Percentiles rank a stretch among this genome's conserved stretches.
Conservation (phyloP, 1,284 basidiomycete genomes). For the Cutaneotrichosporon sp. region DNA sequence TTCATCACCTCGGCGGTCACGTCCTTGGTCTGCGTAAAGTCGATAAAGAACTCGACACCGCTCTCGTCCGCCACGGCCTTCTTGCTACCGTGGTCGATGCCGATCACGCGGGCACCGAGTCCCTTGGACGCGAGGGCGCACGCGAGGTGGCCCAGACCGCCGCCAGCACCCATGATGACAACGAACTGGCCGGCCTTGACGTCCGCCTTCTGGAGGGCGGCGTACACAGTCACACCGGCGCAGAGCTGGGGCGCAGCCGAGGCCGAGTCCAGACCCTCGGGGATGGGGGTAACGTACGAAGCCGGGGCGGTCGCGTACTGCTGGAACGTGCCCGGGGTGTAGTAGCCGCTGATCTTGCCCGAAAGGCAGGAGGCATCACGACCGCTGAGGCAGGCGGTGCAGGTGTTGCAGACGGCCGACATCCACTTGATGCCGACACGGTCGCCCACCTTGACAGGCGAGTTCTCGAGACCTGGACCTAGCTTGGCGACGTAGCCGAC, state of each 20-base stretch:
- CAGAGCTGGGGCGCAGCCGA: conserved; percentile 60
- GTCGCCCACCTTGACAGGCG: conserved; percentile 22
- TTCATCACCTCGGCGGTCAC: conserved; percentile 13
- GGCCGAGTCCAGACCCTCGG: conserved; percentile 61
- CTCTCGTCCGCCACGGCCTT: conserved; percentile 65
- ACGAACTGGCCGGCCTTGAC: conserved; percentile 68
- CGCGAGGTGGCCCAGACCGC: conserved; percentile 62
- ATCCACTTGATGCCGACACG: conserved; percentile 25
- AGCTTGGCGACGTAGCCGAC: conserved; percentile 21
- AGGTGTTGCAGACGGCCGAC: conserved; percentile 15
- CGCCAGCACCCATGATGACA: conserved; percentile 67
- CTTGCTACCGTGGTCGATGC: conserved; percentile 50
- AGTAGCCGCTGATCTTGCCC: conserved; percentile 18
- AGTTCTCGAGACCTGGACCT: conserved; percentile 19
- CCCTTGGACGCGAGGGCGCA: conserved; percentile 51
- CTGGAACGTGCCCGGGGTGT: conserved; percentile 76
- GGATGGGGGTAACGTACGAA: conserved; percentile 69
- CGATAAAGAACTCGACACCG: conserved; percentile 77
- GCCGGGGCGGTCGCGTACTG: conserved; percentile 61
- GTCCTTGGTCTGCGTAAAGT: conserved; percentile 62
- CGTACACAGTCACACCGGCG: conserved; percentile 67
- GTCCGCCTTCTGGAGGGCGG: conserved; percentile 64
- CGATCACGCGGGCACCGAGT: conserved; percentile 18
- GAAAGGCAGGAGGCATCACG: conserved; percentile 14
- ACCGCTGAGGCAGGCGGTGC: conserved; percentile 16